Conservation (phyloP, 768 basidiomycete species). For the Hysterangium stoloniferum region DNA sequence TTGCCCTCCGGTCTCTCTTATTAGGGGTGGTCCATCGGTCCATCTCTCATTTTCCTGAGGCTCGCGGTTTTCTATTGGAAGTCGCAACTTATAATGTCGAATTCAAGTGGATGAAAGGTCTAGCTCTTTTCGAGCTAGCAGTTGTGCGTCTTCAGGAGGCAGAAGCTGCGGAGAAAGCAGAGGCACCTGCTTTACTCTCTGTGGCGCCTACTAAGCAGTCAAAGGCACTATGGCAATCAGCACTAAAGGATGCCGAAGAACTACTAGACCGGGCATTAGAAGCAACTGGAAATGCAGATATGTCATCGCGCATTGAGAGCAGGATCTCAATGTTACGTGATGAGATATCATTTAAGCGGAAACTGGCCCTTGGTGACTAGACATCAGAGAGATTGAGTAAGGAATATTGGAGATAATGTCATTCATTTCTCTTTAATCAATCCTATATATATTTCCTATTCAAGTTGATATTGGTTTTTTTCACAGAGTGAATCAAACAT, state of each 20-base stretch:
- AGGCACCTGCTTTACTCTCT: neutral
- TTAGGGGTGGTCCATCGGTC: constrained; percentile 63
- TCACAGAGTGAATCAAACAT: too few species aligned
- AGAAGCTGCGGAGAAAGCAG: constrained; percentile 23
- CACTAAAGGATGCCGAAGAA: constrained; percentile 38
- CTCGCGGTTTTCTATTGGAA: constrained; percentile 45
- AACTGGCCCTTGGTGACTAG: constrained; percentile 25
- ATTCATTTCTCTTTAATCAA: too few species aligned
- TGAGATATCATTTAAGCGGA: constrained; percentile 59
- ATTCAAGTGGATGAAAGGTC: constrained; percentile 57
- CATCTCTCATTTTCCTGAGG: constrained; percentile 33
- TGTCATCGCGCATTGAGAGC: constrained; percentile 63
- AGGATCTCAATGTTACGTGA: constrained; percentile 61
- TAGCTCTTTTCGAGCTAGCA: constrained; percentile 62
- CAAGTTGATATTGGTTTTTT: too few species aligned
- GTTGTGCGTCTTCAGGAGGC: constrained; percentile 61
- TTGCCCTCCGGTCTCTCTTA: constrained; percentile 59
- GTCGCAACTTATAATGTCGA: constrained; percentile 35
- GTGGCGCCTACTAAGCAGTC: neutral
- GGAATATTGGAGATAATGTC: too few species aligned
- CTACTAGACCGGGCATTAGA: constrained; percentile 46
- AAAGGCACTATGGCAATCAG: constrained; percentile 37
- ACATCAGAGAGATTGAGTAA: neutral
- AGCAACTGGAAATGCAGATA: constrained; percentile 41
- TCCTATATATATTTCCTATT: too few species aligned